These are phyloP conservation scores for Dissophora ornata DNA, from an alignment of 192 early-diverging fungal genomes.

Conservation along the genomic window DNA sequence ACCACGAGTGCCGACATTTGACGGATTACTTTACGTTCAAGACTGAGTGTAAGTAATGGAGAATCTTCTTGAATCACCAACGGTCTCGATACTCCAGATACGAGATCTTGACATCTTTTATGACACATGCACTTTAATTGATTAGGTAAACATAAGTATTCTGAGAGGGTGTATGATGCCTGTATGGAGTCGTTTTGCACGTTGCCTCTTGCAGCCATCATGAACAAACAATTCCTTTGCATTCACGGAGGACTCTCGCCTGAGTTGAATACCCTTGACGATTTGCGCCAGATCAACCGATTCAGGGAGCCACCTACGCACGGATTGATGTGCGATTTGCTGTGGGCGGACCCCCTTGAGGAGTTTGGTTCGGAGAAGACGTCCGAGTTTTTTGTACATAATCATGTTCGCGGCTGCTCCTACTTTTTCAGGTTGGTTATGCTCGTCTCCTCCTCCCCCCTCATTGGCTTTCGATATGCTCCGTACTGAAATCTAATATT, in stretches of 20 bases:
- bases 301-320: slow-evolving; percentile 95
- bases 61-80: no score
- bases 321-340: slow-evolving; percentile 94
- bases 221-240: slow-evolving; percentile 97
- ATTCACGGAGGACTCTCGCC: slow-evolving; percentile 97
- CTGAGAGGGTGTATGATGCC: slow-evolving; percentile 89
- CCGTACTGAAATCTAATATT: no score
- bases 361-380: slow-evolving; percentile 97
- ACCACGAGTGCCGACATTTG: slow-evolving; percentile 97
- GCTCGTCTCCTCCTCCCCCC: background rate
- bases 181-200: slow-evolving; percentile 93
- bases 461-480: no score
- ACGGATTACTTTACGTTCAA: slow-evolving; percentile 99
- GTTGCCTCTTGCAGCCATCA: slow-evolving; percentile 90
- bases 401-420: slow-evolving; percentile 94
- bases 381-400: slow-evolving; percentile 91
- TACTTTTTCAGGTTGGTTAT: slow-evolving; percentile 87
- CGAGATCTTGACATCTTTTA: background rate
- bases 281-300: slow-evolving; percentile 89
- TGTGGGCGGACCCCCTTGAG: slow-evolving; percentile 96
- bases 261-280: slow-evolving; percentile 91
- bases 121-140: background rate
- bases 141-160: slow-evolving; percentile 93
- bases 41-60: slow-evolving; percentile 86
- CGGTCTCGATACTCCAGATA: no score